Evolutionary conservation across 2,329 filamentous ascomycete species (phyloP).

Genomic region (Diaporthe citrichinensis): DNA sequence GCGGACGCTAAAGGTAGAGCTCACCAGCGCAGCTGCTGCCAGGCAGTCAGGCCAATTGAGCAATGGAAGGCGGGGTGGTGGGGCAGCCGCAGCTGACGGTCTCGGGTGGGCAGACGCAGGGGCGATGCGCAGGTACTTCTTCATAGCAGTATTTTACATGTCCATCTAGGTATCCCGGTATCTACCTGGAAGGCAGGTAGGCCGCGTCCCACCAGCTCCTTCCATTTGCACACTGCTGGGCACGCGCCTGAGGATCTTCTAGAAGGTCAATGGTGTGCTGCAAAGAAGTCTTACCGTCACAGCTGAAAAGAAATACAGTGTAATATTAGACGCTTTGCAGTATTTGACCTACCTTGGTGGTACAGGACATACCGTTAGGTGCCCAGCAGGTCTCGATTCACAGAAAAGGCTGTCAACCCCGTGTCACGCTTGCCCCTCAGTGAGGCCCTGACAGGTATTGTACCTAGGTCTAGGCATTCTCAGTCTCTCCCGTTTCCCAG

Average conservation of each 20-base stretch:
- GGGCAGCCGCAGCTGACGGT: constrained; percentile 11
- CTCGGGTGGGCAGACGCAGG: not conserved
- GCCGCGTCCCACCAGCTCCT: not conserved
- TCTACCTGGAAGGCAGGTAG: not conserved
- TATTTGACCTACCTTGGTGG: no score
- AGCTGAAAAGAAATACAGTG: not conserved
- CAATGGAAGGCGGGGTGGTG: constrained; percentile 20
- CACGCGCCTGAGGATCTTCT: not conserved
- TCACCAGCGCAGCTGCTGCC: not conserved
- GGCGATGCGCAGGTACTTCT: not conserved
- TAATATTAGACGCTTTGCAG: not conserved
- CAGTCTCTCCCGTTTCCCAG: not conserved
- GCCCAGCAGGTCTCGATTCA: not conserved
- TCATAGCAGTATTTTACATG: not conserved
- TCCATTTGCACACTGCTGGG: not conserved
- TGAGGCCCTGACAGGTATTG: not conserved
- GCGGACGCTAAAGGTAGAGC: constrained; percentile 13
- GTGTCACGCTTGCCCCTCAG: not conserved
- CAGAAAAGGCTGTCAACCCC: not conserved
- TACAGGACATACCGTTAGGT: no score
- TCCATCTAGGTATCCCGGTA: not conserved
- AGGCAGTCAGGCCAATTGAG: constrained; percentile 13
- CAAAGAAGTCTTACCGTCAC: not conserved
- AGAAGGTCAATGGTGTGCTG: not conserved
- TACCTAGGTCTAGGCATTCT: not conserved